These are phyloP conservation scores for Dioszegia aurantiaca DNA, from an alignment of 768 basidiomycete species.

Conservation along the genomic window DNA sequence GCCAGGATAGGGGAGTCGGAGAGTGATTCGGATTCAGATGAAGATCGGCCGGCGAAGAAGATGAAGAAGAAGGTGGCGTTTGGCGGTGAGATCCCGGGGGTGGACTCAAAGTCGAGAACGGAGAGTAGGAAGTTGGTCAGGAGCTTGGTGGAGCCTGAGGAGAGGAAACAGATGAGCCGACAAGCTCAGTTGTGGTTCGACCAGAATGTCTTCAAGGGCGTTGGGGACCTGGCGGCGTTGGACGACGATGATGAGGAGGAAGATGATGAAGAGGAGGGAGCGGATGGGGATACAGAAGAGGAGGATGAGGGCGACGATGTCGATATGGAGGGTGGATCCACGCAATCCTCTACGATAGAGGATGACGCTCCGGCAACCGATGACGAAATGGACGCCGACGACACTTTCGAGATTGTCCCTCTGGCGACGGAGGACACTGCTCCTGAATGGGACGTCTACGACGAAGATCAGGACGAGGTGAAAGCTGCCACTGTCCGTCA, in stretches of 20 bases:
- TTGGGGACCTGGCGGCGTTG: conserved; percentile 55
- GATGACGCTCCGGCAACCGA: conserved; percentile 14
- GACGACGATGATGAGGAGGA: conserved; percentile 55
- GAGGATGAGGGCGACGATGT: conserved; percentile 30
- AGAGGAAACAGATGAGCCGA: conserved; percentile 52
- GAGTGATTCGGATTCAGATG: conserved; percentile 56
- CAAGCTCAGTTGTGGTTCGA: conserved; percentile 90
- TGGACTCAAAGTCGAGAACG: neutral
- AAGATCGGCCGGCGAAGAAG: conserved; percentile 52
- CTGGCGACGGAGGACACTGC: conserved; percentile 61
- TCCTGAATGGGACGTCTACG: conserved; percentile 73
- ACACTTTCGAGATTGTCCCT: conserved; percentile 68
- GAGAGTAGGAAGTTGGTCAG: conserved; percentile 54
- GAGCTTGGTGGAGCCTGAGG: conserved; percentile 54
- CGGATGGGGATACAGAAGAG: conserved; percentile 41
- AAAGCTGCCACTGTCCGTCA: conserved; percentile 50
- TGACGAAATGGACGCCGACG: neutral
- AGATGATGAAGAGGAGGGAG: conserved; percentile 49
- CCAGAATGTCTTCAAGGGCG: conserved; percentile 78
- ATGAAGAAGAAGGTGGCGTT: conserved; percentile 26
- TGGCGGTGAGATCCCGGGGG: neutral
- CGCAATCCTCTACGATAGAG: conserved; percentile 29
- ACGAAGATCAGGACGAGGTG: conserved; percentile 69
- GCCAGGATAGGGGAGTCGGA: conserved; percentile 42
- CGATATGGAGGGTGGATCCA: conserved; percentile 41